Evolutionary conservation across 441 rosid genomes (phyloP), one percentile per base, ranked within the genome.

Genomic region (Codiaeum variegatum): DNA sequence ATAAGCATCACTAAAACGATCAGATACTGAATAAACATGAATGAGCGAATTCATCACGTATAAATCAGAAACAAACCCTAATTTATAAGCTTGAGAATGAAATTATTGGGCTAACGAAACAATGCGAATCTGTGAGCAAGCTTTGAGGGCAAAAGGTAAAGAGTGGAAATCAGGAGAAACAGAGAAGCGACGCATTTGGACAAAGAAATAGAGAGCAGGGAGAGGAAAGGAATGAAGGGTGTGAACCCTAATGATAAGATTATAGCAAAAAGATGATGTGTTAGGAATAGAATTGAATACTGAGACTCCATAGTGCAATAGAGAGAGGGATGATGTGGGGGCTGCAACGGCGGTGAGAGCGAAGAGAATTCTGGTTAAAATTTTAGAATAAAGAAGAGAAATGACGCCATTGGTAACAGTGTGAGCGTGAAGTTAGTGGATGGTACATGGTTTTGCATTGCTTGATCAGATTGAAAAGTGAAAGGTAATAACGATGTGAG

Each of bases 61-160:
- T 77, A 87, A 61, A 78, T 90, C 96, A 2, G 85, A 62, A 11
- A 59, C 46, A 66, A 88, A 66, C 19, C 96, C 91, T 59, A 78
- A 79, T 77, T 74, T 74, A 32, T 85, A 52, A 26, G 85, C 84
- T 63, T 78, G 88, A 56, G 80, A 79, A 66, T 88, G 96, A 69
- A 90, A 66, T 29, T 83, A 68, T 44, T 64, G 73, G 21, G 79
- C 76, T 24, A 78, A 70, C 0, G 82, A 70, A 67, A 76, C 40
- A 44, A 24, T 52, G 1, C 77, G 70, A 6, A 81, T 81, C 34
- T 83, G 85, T 1, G 84, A 80, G 70, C 85, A 87, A 44, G 91
- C 90, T 65, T 83, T 87, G 79, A 90, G 85, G 60, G 76, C 84
- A 73, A 90, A 89, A 36, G 93, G 91, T 81, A 82, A 81, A 0